Evolutionary conservation across 257 asterid genomes (phyloP).

Genomic region (Linaria vulgaris): DNA sequence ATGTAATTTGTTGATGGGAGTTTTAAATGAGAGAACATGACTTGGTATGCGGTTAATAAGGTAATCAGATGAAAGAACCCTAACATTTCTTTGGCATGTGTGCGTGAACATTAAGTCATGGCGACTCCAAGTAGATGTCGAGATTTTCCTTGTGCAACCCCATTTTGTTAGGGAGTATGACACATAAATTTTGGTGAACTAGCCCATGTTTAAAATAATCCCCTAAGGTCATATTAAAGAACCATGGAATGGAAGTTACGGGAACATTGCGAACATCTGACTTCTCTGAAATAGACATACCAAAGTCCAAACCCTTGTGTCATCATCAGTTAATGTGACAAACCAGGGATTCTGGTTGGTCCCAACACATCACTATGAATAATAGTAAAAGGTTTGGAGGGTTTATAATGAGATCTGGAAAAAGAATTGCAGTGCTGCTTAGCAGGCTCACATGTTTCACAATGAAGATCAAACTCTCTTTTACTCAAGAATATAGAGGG

Average conservation of each 20-base stretch:
- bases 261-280: neutral
- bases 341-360: too few species aligned
- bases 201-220: neutral
- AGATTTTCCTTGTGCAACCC: neutral
- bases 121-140: too few species aligned
- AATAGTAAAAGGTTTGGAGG: neutral
- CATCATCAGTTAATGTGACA: too few species aligned
- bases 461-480: neutral
- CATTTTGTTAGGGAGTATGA: conserved; percentile 6
- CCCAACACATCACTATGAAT: too few species aligned
- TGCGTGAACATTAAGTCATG: too few species aligned
- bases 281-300: neutral
- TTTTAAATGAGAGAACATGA: neutral
- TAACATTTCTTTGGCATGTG: neutral
- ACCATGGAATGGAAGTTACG: neutral
- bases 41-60: neutral
- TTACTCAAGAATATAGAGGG: neutral
- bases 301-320: neutral
- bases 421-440: neutral
- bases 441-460: neutral
- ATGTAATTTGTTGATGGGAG: neutral
- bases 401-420: neutral
- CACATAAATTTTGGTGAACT: neutral
- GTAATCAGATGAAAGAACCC: neutral
- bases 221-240: neutral